These are phyloP conservation scores for Botrytis paeoniae DNA, from an alignment of 2,329 filamentous ascomycete genomes.

Conservation along the genomic window DNA sequence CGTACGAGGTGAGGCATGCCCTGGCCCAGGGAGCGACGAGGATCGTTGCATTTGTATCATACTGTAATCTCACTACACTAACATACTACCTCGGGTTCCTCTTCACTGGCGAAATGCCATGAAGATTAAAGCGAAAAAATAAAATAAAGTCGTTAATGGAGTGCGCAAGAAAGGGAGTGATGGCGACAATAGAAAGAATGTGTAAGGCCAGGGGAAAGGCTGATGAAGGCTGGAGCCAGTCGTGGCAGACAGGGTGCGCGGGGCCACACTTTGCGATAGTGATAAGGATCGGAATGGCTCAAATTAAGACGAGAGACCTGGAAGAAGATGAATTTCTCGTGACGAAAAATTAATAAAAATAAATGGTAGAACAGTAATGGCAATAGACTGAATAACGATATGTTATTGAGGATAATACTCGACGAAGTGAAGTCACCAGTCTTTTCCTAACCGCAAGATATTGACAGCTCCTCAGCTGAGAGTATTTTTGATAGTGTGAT, in stretches of 20 bases:
- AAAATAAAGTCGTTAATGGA: not conserved
- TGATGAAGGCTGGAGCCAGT: constrained; percentile 15
- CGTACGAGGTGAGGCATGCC: constrained; percentile 39
- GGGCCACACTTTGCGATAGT: constrained; percentile 10
- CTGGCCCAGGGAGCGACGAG: constrained; percentile 38
- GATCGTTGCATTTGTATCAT: constrained; percentile 40
- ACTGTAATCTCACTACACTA: constrained; percentile 34
- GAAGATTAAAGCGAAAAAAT: not conserved
- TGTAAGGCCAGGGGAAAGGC: constrained; percentile 12
- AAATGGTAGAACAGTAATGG: not conserved
- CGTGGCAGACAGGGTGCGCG: constrained; percentile 14
- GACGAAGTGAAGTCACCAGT: not conserved
- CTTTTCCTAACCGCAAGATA: not conserved
- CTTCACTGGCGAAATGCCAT: constrained; percentile 8
- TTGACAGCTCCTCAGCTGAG: constrained; percentile 5
- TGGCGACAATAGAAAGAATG: constrained; percentile 1
- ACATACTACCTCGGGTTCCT: constrained; percentile 3
- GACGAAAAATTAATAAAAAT: not conserved
- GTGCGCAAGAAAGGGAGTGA: constrained; percentile 3
- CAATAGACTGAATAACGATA: not conserved
- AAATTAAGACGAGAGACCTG: not conserved
- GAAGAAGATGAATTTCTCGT: not conserved
- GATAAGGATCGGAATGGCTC: constrained; percentile 6
- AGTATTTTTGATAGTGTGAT: not conserved
- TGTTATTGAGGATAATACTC: not conserved